A percentile compares a stretch with the other conserved stretches of the same genome.
phyloP scores from a whole-genome alignment of 2,329 filamentous ascomycete genomes.

The Pezicula carpinea region DNA sequence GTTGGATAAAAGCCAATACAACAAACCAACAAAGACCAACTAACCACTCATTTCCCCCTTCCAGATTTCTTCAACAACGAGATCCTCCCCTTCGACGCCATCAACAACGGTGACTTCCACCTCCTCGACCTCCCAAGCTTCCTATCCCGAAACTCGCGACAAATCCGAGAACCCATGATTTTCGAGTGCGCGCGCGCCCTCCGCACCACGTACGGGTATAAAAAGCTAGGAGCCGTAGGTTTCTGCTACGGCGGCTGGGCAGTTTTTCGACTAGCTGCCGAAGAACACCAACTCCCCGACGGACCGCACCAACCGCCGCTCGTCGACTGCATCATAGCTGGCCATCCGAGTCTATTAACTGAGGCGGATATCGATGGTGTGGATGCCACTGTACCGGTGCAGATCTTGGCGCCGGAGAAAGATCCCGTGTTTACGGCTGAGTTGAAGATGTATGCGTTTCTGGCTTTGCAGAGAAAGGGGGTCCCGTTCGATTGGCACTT shows the following conservation, averaged over 20 bases:
- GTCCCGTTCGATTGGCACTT: slow-evolving; percentile 45
- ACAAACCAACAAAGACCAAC: too few relatives aligned
- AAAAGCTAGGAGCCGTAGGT: slow-evolving; percentile 13
- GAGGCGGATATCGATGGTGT: slow-evolving; percentile 41
- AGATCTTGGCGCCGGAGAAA: slow-evolving; percentile 46
- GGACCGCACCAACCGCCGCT: too few relatives aligned
- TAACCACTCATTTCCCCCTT: too few relatives aligned
- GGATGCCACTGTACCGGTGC: slow-evolving; percentile 43
- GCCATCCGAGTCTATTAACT: slow-evolving; percentile 30
- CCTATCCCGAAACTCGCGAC: slow-evolving; percentile 7
- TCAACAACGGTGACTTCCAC: slow-evolving; percentile 28
- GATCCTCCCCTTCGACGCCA: slow-evolving; percentile 6
- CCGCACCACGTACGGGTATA: slow-evolving; percentile 6
- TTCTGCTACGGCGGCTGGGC: slow-evolving; percentile 19
- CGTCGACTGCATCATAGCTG: slow-evolving; percentile 15
- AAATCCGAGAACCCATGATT: slow-evolving; percentile 16
- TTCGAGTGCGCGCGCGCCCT: slow-evolving; percentile 11
- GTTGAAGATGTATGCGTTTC: slow-evolving; percentile 39
- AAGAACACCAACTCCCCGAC: too few relatives aligned
- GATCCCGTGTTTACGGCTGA: slow-evolving; percentile 39
- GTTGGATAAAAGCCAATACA: slow-evolving; percentile 35
- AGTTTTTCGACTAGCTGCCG: slow-evolving; percentile 12
- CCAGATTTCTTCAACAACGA: slow-evolving; percentile 21
- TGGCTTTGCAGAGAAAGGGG: slow-evolving; percentile 32
- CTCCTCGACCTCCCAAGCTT: slow-evolving; percentile 24